Conservation (phyloP, 2,329 filamentous ascomycete genomes). For the Graphilbum fragrans region DNA sequence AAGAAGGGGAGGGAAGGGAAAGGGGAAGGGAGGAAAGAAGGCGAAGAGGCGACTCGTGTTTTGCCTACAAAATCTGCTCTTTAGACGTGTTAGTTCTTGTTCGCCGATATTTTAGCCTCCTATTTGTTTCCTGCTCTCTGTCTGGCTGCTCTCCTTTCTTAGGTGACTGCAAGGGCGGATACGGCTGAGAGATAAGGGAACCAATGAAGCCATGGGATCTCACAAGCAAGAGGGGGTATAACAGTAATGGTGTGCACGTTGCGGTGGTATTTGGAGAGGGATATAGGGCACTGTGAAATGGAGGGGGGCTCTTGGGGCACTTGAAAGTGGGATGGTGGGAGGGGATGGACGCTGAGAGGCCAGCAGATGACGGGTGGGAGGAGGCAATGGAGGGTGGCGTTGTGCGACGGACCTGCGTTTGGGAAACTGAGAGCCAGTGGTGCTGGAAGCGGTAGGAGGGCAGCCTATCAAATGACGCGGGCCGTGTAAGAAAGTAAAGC, state of each 20-base stretch:
- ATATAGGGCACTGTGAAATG: background rate
- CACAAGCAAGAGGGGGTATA: background rate
- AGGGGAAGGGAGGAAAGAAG: background rate
- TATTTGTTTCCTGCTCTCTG: constrained; percentile 1
- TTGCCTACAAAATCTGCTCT: background rate
- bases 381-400: constrained; percentile 4
- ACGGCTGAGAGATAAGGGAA: constrained; percentile 7
- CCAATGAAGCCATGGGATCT: constrained; percentile 8
- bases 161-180: constrained; percentile 9
- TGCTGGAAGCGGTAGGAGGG: background rate
- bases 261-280: constrained; percentile 1
- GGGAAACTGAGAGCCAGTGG: background rate
- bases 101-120: background rate
- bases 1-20: background rate
- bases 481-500: constrained; percentile 1
- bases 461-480: background rate
- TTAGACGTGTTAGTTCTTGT: constrained; percentile 1
- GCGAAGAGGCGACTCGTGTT: background rate
- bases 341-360: constrained; percentile 7
- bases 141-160: constrained; percentile 1
- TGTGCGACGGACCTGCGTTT: constrained; percentile 10
- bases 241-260: constrained; percentile 8
- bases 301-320: background rate
- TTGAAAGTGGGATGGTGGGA: constrained; percentile 1
- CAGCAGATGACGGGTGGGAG: background rate